Evolutionary conservation across 1,284 basidiomycete species (phyloP).

Genomic region (Melampsora larici-populina): DNA sequence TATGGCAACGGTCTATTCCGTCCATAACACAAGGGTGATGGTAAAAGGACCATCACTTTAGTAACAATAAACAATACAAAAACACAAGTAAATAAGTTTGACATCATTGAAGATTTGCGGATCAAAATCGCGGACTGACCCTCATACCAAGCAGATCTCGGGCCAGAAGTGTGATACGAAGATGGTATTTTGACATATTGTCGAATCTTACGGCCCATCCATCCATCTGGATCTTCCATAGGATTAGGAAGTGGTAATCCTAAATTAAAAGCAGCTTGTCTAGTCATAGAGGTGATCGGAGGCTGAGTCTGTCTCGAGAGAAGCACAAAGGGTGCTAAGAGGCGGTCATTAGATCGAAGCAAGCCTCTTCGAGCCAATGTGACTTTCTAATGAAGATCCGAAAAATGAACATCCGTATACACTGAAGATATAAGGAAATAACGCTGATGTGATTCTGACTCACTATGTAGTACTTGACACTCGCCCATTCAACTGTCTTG

Average conservation of each 20-base stretch:
- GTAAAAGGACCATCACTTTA: slow-evolving; percentile 16
- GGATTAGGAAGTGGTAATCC: slow-evolving; percentile 15
- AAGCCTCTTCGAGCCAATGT: slow-evolving; percentile 8
- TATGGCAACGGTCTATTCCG: slow-evolving; percentile 7
- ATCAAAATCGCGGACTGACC: neutral
- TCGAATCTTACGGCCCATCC: slow-evolving; percentile 21
- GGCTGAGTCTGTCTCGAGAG: slow-evolving; percentile 4
- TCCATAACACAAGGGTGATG: slow-evolving; percentile 7
- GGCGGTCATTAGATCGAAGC: slow-evolving; percentile 3
- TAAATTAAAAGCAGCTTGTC: neutral
- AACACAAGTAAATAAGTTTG: neutral
- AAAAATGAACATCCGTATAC: neutral
- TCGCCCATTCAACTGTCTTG: neutral
- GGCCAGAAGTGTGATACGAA: neutral
- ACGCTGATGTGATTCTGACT: neutral
- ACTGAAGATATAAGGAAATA: neutral
- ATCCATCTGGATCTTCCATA: slow-evolving; percentile 20
- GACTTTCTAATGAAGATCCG: slow-evolving; percentile 5
- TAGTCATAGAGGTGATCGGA: neutral
- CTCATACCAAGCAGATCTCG: slow-evolving; percentile 5
- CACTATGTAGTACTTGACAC: slow-evolving; percentile 12
- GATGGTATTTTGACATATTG: slow-evolving; percentile 16
- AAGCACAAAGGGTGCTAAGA: slow-evolving; percentile 10
- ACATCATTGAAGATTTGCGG: neutral
- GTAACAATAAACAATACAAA: neutral